phyloP scores from a whole-genome alignment of 108 stramenopile species.

The Bacterosira constricta region DNA sequence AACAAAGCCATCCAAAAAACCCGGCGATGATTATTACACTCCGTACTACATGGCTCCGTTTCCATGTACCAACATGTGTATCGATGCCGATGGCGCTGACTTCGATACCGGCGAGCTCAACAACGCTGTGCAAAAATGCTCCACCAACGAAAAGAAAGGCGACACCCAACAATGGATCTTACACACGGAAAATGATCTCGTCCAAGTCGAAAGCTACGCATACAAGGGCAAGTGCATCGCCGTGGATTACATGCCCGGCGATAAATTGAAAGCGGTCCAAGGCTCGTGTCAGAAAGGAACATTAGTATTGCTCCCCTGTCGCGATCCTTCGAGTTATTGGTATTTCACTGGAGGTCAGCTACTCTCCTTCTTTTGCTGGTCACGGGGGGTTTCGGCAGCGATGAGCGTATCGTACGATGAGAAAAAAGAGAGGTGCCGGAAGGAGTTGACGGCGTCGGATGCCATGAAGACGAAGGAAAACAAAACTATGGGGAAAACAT shows the following conservation, averaged over 20 bases:
- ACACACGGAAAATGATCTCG: not conserved
- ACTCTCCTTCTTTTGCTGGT: not conserved
- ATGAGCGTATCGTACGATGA: not conserved
- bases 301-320: not conserved
- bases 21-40: not conserved
- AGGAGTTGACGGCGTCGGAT: not conserved
- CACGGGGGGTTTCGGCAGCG: not conserved
- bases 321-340: not conserved
- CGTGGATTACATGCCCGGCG: not conserved
- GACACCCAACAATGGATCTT: not conserved
- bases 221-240: not conserved
- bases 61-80: not conserved
- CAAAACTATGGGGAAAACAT: not conserved
- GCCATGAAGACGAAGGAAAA: not conserved
- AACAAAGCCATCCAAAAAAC: not conserved
- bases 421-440: not conserved
- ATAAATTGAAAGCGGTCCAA: not conserved
- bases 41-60: not conserved
- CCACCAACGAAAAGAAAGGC: not conserved
- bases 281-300: not conserved
- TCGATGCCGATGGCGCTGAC: not conserved
- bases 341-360: constrained; percentile 2
- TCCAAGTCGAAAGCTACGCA: not conserved
- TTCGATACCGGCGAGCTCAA: not conserved
- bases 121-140: not conserved